Conservation (phyloP, 148 eudicot species). For the Tetragonia tetragonoides region DNA sequence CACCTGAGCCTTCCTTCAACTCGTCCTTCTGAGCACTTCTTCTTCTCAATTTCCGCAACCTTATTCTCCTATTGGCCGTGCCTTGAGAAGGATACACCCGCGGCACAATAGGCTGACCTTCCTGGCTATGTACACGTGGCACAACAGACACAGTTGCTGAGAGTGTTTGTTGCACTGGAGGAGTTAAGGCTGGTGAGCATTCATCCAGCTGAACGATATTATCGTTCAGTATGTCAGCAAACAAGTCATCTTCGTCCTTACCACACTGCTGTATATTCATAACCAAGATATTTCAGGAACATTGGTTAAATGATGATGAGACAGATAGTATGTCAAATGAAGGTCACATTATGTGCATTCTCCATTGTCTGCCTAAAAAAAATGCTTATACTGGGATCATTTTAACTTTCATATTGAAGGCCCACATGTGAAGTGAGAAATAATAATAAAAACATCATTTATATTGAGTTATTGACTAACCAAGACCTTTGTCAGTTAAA, state of each 20-base stretch:
- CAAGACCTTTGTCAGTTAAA: background rate
- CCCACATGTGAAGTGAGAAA: background rate
- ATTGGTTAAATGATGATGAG: background rate
- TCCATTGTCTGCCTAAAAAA: background rate
- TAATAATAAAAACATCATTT: background rate
- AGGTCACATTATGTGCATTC: background rate
- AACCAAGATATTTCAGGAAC: slow-evolving; percentile 3
- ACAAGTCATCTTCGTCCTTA: slow-evolving; percentile 58
- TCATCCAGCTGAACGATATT: slow-evolving; percentile 71
- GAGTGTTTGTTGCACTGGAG: background rate
- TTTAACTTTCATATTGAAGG: background rate
- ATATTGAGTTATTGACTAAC: background rate
- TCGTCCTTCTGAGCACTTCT: slow-evolving; percentile 16
- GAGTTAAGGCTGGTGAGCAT: slow-evolving; percentile 25
- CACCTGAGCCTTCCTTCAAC: slow-evolving; percentile 10
- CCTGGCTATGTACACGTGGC: slow-evolving; percentile 13
- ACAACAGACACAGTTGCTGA: slow-evolving; percentile 16
- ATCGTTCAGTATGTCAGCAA: slow-evolving; percentile 83
- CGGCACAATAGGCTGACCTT: slow-evolving; percentile 2
- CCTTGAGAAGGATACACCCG: slow-evolving; percentile 44
- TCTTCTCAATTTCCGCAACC: slow-evolving; percentile 31
- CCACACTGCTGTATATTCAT: slow-evolving; percentile 22
- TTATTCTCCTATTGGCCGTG: slow-evolving; percentile 59
- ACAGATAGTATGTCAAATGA: background rate
- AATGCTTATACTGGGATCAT: background rate